Evolutionary conservation across 2,329 filamentous ascomycete species (phyloP).

Genomic region (Microsporum canis): DNA sequence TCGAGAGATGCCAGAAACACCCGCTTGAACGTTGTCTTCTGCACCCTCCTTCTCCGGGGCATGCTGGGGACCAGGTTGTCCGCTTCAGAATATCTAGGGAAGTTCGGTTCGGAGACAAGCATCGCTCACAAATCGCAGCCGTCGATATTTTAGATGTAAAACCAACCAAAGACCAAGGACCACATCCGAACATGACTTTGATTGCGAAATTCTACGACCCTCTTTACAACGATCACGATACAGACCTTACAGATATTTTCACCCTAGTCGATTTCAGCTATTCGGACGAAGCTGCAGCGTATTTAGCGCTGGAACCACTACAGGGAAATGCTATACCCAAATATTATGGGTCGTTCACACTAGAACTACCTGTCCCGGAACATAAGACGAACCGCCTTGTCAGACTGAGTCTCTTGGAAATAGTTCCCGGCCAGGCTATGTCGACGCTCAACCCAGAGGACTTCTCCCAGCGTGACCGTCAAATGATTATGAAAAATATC

Average conservation of each 20-base stretch:
- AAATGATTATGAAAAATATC: neutral
- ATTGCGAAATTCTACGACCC: constrained; percentile 3
- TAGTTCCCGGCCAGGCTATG: neutral
- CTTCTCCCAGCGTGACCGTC: neutral
- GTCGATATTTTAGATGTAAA: neutral
- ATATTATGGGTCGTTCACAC: neutral
- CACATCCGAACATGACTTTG: neutral
- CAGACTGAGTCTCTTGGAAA: neutral
- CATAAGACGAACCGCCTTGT: neutral
- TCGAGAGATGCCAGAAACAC: neutral
- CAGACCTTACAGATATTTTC: neutral
- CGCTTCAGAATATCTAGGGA: neutral
- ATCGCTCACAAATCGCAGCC: neutral
- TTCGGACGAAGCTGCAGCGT: neutral
- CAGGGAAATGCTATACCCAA: neutral
- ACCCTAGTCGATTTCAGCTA: neutral
- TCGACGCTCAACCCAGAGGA: neutral
- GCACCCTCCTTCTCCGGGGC: neutral
- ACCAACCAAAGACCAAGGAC: neutral
- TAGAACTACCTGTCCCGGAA: neutral
- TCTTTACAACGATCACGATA: neutral
- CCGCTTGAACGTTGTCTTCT: neutral
- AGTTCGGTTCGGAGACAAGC: neutral
- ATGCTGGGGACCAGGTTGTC: neutral
- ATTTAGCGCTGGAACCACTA: neutral